Evolutionary conservation across 1,139 yeast species (phyloP).

Genomic region (Blastobotrys indianensis): DNA sequence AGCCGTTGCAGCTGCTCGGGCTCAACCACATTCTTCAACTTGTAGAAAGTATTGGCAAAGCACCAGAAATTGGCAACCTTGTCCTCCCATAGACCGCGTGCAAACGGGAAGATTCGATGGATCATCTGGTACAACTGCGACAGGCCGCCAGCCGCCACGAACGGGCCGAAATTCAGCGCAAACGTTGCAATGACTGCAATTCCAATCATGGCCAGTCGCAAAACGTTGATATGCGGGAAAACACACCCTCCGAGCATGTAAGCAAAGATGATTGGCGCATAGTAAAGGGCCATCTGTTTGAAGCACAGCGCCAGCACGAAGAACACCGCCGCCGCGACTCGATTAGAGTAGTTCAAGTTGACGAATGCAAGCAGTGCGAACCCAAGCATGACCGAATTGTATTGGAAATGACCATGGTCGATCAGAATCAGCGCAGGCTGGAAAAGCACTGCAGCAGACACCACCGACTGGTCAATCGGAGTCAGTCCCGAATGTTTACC

Average conservation of each 20-base stretch:
- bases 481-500: slow-evolving; percentile 28
- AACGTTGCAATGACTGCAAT: slow-evolving; percentile 56
- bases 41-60: slow-evolving; percentile 69
- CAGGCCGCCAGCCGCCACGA: slow-evolving; percentile 39
- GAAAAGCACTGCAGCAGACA: slow-evolving; percentile 66
- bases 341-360: slow-evolving; percentile 53
- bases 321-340: slow-evolving; percentile 68
- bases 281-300: slow-evolving; percentile 94
- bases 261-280: slow-evolving; percentile 81
- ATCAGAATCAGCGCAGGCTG: slow-evolving; percentile 76
- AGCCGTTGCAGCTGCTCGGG: slow-evolving; percentile 54
- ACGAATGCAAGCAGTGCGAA: slow-evolving; percentile 62
- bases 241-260: slow-evolving; percentile 55
- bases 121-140: slow-evolving; percentile 43
- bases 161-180: slow-evolving; percentile 53
- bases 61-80: slow-evolving; percentile 98
- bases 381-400: slow-evolving; percentile 91
- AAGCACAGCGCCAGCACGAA: slow-evolving; percentile 75
- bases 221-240: slow-evolving; percentile 32
- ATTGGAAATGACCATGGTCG: slow-evolving; percentile 98
- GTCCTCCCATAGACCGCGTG: slow-evolving; percentile 94
- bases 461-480: slow-evolving; percentile 70
- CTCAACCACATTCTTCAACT: slow-evolving; percentile 55
- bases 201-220: slow-evolving; percentile 56
- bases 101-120: slow-evolving; percentile 80